phyloP scores from a whole-genome alignment of 2,329 filamentous ascomycete species.

The Ascochyta clinopodiicola region DNA sequence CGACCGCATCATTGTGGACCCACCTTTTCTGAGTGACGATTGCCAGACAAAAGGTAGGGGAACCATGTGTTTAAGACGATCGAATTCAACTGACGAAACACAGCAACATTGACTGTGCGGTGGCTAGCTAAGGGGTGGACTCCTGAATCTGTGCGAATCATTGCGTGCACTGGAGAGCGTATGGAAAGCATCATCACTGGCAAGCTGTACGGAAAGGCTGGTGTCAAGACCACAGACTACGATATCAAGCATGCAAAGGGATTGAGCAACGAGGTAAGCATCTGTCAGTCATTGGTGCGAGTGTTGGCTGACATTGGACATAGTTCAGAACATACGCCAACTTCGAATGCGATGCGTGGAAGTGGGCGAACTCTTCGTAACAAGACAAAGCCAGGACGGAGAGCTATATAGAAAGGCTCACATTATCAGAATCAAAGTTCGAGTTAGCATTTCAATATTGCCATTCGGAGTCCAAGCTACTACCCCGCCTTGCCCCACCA shows the following conservation, averaged over 20 bases:
- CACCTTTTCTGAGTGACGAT: constrained; percentile 79
- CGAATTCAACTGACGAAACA: constrained; percentile 13
- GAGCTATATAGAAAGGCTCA: neutral
- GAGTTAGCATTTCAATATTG: neutral
- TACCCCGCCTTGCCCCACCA: constrained; percentile 32
- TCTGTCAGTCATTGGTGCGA: neutral
- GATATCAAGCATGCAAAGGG: constrained; percentile 73
- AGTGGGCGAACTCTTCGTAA: constrained; percentile 33
- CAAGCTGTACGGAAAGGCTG: constrained; percentile 71
- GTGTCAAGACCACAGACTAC: constrained; percentile 70
- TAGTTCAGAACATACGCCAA: constrained; percentile 78
- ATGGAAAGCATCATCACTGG: constrained; percentile 67
- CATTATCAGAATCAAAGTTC: neutral
- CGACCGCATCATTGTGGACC: constrained; percentile 76
- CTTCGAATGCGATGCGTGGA: constrained; percentile 66
- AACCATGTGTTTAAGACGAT: neutral
- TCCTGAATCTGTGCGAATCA: constrained; percentile 52
- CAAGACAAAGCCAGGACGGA: neutral
- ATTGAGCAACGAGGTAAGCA: constrained; percentile 70
- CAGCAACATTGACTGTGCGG: constrained; percentile 75
- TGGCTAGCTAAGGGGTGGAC: constrained; percentile 68
- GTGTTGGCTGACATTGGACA: neutral
- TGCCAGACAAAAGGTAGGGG: constrained; percentile 76
- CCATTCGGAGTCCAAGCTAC: constrained; percentile 16
- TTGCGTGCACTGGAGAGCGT: constrained; percentile 79